Evolutionary conservation across 257 asterid species (phyloP).

Genomic region (Eustoma russellianum): DNA sequence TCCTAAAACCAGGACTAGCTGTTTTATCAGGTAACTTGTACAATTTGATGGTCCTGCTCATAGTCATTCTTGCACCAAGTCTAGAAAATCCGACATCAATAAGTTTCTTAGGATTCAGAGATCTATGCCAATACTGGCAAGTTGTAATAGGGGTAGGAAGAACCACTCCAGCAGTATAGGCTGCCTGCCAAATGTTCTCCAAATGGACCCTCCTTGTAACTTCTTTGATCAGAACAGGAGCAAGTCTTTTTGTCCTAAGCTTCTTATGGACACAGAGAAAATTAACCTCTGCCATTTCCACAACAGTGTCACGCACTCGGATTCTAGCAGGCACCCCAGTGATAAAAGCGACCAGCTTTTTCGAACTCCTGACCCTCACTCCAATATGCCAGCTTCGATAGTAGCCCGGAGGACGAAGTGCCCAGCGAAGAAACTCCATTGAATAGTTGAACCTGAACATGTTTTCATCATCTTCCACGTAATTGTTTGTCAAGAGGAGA

Average conservation of each 20-base stretch:
- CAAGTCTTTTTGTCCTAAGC: slow-evolving; percentile 46
- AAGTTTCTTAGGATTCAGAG: slow-evolving; percentile 43
- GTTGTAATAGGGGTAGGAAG: slow-evolving; percentile 39
- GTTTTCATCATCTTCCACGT: slow-evolving; percentile 51
- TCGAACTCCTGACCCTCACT: slow-evolving; percentile 35
- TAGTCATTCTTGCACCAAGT: slow-evolving; percentile 49
- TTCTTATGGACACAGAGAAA: slow-evolving; percentile 51
- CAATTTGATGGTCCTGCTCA: slow-evolving; percentile 42
- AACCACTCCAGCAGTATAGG: slow-evolving; percentile 44
- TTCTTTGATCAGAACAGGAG: slow-evolving; percentile 52
- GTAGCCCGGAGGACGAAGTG: slow-evolving; percentile 40
- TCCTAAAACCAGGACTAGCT: slow-evolving; percentile 33
- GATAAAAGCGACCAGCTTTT: slow-evolving; percentile 42
- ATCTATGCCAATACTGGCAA: slow-evolving; percentile 45
- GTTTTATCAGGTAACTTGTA: slow-evolving; percentile 31
- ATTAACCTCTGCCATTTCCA: slow-evolving; percentile 43
- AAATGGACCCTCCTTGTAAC: slow-evolving; percentile 43
- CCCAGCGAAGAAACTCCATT: slow-evolving; percentile 49
- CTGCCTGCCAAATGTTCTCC: slow-evolving; percentile 53
- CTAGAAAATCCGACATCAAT: slow-evolving; percentile 46
- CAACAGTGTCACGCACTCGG: slow-evolving; percentile 29
- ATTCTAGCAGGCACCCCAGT: slow-evolving; percentile 40
- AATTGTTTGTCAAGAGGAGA: slow-evolving; percentile 29
- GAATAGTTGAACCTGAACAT: slow-evolving; percentile 49
- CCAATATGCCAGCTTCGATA: slow-evolving; percentile 45